phyloP scores from a whole-genome alignment of 2,329 filamentous ascomycete genomes.

The Chalaropsis ovoidea region DNA sequence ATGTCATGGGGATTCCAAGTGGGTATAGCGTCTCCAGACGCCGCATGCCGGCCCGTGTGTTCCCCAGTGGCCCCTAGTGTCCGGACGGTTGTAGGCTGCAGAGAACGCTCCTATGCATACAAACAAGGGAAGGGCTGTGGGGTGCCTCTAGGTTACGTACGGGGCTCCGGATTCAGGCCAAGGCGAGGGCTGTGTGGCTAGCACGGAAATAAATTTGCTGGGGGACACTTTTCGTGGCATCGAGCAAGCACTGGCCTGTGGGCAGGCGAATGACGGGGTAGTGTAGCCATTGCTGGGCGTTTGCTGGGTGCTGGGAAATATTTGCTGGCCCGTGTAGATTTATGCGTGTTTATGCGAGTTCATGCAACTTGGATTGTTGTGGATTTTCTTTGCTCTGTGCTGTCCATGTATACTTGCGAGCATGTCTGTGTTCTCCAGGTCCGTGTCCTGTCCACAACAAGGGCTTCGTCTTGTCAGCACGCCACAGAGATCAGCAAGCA shows the following conservation, averaged over 20 bases:
- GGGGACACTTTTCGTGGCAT: neutral
- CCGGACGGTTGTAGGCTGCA: neutral
- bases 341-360: neutral
- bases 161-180: neutral
- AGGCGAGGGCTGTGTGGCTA: too few relatives aligned
- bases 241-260: conserved; percentile 1
- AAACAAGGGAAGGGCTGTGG: neutral
- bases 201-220: too few relatives aligned
- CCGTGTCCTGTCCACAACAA: too few relatives aligned
- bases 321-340: neutral
- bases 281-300: neutral
- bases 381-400: neutral
- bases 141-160: neutral
- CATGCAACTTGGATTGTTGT: too few relatives aligned
- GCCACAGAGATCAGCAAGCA: too few relatives aligned
- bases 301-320: neutral
- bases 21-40: neutral
- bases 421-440: too few relatives aligned
- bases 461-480: too few relatives aligned
- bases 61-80: neutral
- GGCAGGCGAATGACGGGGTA: neutral
- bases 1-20: neutral
- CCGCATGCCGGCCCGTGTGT: neutral
- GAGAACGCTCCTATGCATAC: too few relatives aligned
- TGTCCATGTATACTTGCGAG: neutral